A percentile compares a stretch with the other conserved stretches of the same genome.
phyloP scores from a whole-genome alignment of 345 rosid genomes.

The Draba incana region DNA sequence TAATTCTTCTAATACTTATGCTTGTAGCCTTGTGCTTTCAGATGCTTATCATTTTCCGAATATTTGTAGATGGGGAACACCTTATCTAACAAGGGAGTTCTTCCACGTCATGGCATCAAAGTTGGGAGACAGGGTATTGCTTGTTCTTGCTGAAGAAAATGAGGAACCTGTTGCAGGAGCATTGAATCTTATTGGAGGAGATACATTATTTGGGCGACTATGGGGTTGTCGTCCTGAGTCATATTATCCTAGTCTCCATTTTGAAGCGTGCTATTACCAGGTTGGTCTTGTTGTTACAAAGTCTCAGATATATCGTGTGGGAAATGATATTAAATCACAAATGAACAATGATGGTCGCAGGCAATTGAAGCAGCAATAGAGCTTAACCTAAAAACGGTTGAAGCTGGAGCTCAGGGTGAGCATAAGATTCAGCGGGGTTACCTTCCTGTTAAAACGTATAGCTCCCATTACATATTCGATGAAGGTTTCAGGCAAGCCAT shows the following conservation, averaged over 20 bases:
- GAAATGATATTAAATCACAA: not conserved
- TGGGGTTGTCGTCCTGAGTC: conserved; percentile 89
- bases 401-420: conserved; percentile 99
- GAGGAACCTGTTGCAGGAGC: conserved; percentile 94
- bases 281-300: conserved; percentile 44
- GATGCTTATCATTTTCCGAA: conserved; percentile 12
- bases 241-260: conserved; percentile 87
- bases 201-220: conserved; percentile 81
- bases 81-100: conserved; percentile 87
- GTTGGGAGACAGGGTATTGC: conserved; percentile 75
- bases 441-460: conserved; percentile 82
- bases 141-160: conserved; percentile 85
- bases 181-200: conserved; percentile 91
- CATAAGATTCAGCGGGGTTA: conserved; percentile 96
- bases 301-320: not conserved
- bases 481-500: conserved; percentile 72
- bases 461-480: conserved; percentile 81
- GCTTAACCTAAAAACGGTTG: conserved; percentile 72
- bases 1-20: conserved; percentile 6
- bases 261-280: conserved; percentile 99
- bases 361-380: conserved; percentile 96
- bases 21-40: conserved; percentile 21
- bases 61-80: conserved; percentile 83
- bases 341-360: conserved; percentile 41
- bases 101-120: conserved; percentile 80